These are phyloP conservation scores for Exophiala xenobiotica DNA, from an alignment of 2,329 filamentous ascomycete genomes.

Conservation along the genomic window DNA sequence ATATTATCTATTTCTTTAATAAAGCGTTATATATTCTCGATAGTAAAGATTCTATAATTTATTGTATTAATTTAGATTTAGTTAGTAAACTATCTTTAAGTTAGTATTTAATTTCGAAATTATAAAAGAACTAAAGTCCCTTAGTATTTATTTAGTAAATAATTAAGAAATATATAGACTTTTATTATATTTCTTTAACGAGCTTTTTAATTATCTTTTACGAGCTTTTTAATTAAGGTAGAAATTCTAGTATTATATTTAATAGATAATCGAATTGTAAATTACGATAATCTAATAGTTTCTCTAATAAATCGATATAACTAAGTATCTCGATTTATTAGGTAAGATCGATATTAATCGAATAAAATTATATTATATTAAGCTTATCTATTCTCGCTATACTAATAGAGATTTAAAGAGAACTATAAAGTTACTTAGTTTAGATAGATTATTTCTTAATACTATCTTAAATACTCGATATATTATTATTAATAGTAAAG, in stretches of 20 bases:
- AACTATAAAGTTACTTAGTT: neutral
- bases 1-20: neutral
- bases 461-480: too few relatives aligned
- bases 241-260: neutral
- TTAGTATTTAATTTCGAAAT: neutral
- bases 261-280: neutral
- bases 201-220: too few relatives aligned
- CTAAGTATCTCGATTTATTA: neutral
- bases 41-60: neutral
- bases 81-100: neutral
- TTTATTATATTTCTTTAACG: too few relatives aligned
- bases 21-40: neutral
- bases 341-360: neutral
- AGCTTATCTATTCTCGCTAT: neutral
- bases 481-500: neutral
- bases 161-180: neutral
- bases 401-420: neutral
- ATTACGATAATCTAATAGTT: neutral
- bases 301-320: neutral
- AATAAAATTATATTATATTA: neutral
- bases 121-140: neutral
- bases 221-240: too few relatives aligned
- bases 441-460: too few relatives aligned
- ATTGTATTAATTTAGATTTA: neutral
- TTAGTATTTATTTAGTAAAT: neutral